Percentiles rank a stretch among this genome's conserved stretches.
Evolutionary conservation across 2,329 filamentous ascomycete genomes (phyloP).

Genomic region (Pestalotiopsis sp.): DNA sequence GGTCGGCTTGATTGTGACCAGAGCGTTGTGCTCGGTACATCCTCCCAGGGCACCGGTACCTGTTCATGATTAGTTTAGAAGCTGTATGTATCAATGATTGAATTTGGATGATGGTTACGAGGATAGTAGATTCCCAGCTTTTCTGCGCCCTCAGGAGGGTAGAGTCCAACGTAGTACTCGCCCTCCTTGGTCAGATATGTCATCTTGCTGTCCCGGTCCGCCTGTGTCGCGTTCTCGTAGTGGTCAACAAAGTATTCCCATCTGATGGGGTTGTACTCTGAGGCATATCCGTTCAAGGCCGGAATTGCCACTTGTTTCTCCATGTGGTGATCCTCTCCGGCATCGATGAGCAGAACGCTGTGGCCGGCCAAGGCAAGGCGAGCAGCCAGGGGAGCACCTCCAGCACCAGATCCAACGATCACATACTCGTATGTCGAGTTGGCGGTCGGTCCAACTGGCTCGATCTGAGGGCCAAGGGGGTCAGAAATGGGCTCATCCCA

Average conservation of each 20-base stretch:
- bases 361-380: slow-evolving; percentile 63
- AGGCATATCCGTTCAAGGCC: slow-evolving; percentile 53
- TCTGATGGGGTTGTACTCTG: slow-evolving; percentile 56
- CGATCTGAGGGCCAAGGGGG: slow-evolving; percentile 2
- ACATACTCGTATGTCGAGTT: slow-evolving; percentile 59
- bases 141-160: slow-evolving; percentile 53
- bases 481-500: slow-evolving; percentile 11
- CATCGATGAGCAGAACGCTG: slow-evolving; percentile 37
- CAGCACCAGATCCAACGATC: slow-evolving; percentile 64
- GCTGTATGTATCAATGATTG: neutral
- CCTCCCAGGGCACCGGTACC: slow-evolving; percentile 44
- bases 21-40: slow-evolving; percentile 28
- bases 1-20: slow-evolving; percentile 41
- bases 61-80: neutral
- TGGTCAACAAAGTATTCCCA: slow-evolving; percentile 70
- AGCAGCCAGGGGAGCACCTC: slow-evolving; percentile 62
- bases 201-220: slow-evolving; percentile 61
- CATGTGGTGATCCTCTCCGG: slow-evolving; percentile 52
- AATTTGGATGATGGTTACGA: slow-evolving; percentile 36
- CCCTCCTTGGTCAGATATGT: slow-evolving; percentile 56
- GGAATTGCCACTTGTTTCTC: slow-evolving; percentile 55
- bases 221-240: slow-evolving; percentile 55
- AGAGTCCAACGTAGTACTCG: slow-evolving; percentile 53
- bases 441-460: slow-evolving; percentile 3
- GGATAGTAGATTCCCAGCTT: slow-evolving; percentile 61